Base-by-base conservation (phyloP, 768 basidiomycete genomes). In the Hericium alpestre region DNA sequence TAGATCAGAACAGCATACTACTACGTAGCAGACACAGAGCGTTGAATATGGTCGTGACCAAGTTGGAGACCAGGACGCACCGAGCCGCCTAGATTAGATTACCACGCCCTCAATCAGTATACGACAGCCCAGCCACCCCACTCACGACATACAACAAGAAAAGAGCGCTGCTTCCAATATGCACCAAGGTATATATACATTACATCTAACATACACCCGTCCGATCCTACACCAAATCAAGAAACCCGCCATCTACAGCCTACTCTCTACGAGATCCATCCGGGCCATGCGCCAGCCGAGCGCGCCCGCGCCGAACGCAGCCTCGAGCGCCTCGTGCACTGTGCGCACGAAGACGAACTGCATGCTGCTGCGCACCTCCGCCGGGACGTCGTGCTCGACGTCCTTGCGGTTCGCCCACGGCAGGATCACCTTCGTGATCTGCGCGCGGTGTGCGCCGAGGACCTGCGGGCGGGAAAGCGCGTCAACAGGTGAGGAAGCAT, bases 391-490 rank as follows among this genome's bases (percentile, higher is more conserved):
- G 63, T 87, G 84, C 63, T 89, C 84, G 16, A 94, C 90, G 58
- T 96, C 91, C 64, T 91, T 91, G 55, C 83, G 76, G 65, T 95
- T 96, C 27, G 83, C 82, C 73, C 79, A 83, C 0, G 93, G 93
- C 6, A 96, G 74, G 55, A 96, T 85, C 38, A 95, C 81, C 66
- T 85, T 93, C 51, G 77, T 84, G 47, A 93, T 81, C 38, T 86
- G 82, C 1, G 90, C 90, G 6, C 93, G 83, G 68, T 94, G 91
- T 0, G 93, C 93, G 16, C 91, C 92, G 16, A 95, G 79, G 1
- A 94, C 32, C 32, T 32, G 27, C 78, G 72, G 80, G 11, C 43
- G 48, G 37, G 11, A 25, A 20, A 41, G 22, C 2, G 6, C 38
- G 57, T 16, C 43, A 16, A 22, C 18, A 18, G 38, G 12, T 39